Conservation (phyloP, 2,329 filamentous ascomycete species). For the Podosphaera xanthii region DNA sequence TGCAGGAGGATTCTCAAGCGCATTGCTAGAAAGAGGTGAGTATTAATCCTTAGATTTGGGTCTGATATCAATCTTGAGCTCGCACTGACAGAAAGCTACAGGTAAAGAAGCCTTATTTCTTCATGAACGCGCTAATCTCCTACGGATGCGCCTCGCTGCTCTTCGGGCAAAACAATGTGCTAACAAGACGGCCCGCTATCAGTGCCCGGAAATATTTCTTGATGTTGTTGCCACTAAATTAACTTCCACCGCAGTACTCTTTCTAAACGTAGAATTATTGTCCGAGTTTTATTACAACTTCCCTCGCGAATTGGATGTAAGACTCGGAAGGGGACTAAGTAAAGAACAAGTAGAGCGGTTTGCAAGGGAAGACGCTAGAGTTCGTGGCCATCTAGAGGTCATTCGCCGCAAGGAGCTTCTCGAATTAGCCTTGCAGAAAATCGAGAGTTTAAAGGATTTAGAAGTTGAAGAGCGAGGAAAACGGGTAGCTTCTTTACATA, state of each 20-base stretch:
- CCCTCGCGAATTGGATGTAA: slow-evolving; percentile 69
- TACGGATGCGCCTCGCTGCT: slow-evolving; percentile 74
- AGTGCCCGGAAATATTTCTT: slow-evolving; percentile 94
- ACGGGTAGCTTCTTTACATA: not conserved
- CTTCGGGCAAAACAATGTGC: slow-evolving; percentile 81
- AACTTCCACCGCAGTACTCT: slow-evolving; percentile 82
- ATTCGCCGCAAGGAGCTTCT: slow-evolving; percentile 81
- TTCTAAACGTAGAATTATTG: slow-evolving; percentile 88
- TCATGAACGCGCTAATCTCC: slow-evolving; percentile 68
- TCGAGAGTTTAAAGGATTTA: slow-evolving; percentile 70
- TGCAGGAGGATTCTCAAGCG: slow-evolving; percentile 80
- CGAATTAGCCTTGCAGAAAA: slow-evolving; percentile 84
- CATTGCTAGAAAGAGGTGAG: slow-evolving; percentile 61
- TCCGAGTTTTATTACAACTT: slow-evolving; percentile 98
- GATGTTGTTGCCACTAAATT: slow-evolving; percentile 90
- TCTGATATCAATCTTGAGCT: not conserved
- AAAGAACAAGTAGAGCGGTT: slow-evolving; percentile 71
- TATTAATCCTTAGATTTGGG: not conserved
- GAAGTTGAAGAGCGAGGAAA: slow-evolving; percentile 43
- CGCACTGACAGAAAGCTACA: slow-evolving; percentile 16
- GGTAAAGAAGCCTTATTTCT: slow-evolving; percentile 88
- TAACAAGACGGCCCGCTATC: slow-evolving; percentile 70
- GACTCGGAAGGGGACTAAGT: slow-evolving; percentile 60
- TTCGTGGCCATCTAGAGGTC: slow-evolving; percentile 72
- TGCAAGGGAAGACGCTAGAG: slow-evolving; percentile 78